Evolutionary conservation across 768 basidiomycete species (phyloP), one percentile per base, ranked within the genome.

Genomic region (Suillus americanus): DNA sequence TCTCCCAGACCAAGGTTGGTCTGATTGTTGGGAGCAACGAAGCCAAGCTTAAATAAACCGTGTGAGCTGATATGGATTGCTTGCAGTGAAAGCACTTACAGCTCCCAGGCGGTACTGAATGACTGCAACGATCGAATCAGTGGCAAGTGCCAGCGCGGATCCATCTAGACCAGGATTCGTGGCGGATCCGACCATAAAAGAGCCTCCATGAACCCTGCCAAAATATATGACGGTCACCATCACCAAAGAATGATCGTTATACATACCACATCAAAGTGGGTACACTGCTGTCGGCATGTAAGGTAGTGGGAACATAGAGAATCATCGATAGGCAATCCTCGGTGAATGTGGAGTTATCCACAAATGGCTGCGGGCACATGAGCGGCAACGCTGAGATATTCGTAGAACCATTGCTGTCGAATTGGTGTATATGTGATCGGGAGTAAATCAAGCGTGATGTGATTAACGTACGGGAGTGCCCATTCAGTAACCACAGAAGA

Each of bases 291-390:
- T 62, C 62, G 8, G 60, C 68, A 66, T 68, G 48, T 76, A 79
- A 62, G 2, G 79, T 71, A 8, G 79, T 74, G 6, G 91, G 91
- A 3, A 88, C 85, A 71, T 92, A 94, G 37, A 90, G 79, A 30
- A 91, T 78, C 80, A 93, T 86, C 25, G 87, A 93, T 54, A 97
- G 80, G 73, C 94, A 97, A 73, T 95, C 91, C 74, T 95, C 94
- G 62, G 73, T 82, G 75, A 78, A 84, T 5, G 75, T 72, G n/a
- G 84, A 83, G 37, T 80, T 66, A 68, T 83, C 79, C 14, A 85
- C 77, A 65, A 69, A 76, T 53, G 78, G 77, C 73, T 95, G 94
- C 10, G 91, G 89, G 73, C 94, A 96, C 9, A 86, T 82, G 5
- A 87, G 80, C 23, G 93, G 92, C 38, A 91, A 77, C 10, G 75